Base-by-base conservation (phyloP, 2,329 filamentous ascomycete genomes). In the Tolypocladium nubicola region DNA sequence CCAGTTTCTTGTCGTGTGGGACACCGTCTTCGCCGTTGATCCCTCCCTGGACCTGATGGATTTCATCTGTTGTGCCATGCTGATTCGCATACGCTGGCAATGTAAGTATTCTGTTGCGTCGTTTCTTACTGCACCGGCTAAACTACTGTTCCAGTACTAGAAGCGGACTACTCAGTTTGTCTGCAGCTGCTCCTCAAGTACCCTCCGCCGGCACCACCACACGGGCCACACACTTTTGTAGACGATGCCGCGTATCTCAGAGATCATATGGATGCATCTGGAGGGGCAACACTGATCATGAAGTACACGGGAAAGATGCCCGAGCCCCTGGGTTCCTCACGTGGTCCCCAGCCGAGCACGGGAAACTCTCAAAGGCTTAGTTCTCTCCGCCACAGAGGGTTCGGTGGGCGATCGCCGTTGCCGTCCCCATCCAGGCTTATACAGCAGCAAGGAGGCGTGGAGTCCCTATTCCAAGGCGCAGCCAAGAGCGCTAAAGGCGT, bases 1-100 rank as follows among this genome's bases (percentile, higher is more conserved):
- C 56, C 85, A 96, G 60, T 81, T 92, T 45, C 80, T 99, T 41
- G 76, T 83, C 26, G 80, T 99, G 57, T 99, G 94, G 94, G 94
- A 99, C 73, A 82, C 86, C 9, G 78, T 99, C 1, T 95, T 99
- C 68, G 89, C 92, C 2, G 84, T 95, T 65, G 92, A 96, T 65
- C 81, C 93, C 9, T 80, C 82, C 0, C 74, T 96, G 35, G 84
- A 91, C 54, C 76, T 97, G 38, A 84, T 97, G 63, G 90, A 97
- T 67, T 79, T 94, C 57, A 86, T 97, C n/a, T 97, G 92, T 64
- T 85, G 97, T 55, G 87, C 91, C 7, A 97, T 99, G 92, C 77
- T 99, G 30, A 77, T 99, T 52, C 84, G 94, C 54, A 90, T 97
- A 64, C 84, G 93, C 57, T 97, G 92, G 92, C 84, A 92, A 64